phyloP scores from a whole-genome alignment of 768 basidiomycete genomes.

The Boletus sensibilis region DNA sequence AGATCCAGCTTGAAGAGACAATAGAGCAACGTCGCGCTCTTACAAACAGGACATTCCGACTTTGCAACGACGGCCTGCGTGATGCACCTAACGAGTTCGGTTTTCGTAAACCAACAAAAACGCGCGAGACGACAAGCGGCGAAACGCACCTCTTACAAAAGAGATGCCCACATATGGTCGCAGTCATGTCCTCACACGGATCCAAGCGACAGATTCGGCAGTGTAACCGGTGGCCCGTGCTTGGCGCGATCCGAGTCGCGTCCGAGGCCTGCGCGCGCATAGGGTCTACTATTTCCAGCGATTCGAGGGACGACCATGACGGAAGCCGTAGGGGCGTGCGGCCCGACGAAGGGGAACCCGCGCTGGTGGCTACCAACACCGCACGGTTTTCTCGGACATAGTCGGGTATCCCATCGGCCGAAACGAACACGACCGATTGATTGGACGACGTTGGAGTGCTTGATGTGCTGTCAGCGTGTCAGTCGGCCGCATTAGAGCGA shows the following conservation, averaged over 20 bases:
- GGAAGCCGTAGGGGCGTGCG: constrained; percentile 18
- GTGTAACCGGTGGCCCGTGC: constrained; percentile 33
- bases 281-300: constrained; percentile 3
- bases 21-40: constrained; percentile 49
- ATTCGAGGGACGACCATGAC: constrained; percentile 27
- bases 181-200: constrained; percentile 52
- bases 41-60: constrained; percentile 52
- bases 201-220: constrained; percentile 51
- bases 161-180: constrained; percentile 61
- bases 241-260: background rate
- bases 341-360: constrained; percentile 22
- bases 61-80: constrained; percentile 45
- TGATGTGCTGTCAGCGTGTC: constrained; percentile 1
- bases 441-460: constrained; percentile 14
- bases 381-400: constrained; percentile 33
- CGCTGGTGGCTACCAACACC: constrained; percentile 31
- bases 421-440: constrained; percentile 30
- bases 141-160: constrained; percentile 53
- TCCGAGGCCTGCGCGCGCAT: background rate
- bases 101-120: background rate
- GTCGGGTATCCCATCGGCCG: constrained; percentile 31
- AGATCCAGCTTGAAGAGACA: constrained; percentile 56
- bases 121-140: background rate
- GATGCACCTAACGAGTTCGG: constrained; percentile 43
- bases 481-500: background rate